Evolutionary conservation across 148 eudicot genomes (phyloP), one percentile per base, ranked within the genome.

Genomic region (Persicaria maculosa): DNA sequence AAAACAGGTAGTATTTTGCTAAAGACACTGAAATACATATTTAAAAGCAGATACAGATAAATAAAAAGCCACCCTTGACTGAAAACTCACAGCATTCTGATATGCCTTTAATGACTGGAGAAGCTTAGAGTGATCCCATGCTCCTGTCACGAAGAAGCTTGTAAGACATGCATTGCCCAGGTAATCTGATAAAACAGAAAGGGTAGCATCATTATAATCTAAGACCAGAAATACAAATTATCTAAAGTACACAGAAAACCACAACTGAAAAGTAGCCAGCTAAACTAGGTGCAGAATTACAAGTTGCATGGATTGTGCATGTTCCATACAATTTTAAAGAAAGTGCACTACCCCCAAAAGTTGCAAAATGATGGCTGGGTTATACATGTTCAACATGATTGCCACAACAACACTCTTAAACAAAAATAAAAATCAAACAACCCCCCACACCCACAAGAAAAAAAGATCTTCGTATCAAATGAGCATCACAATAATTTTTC

Each of bases 141-240:
- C 86, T 77, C 93, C 95, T 57, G 89, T 91, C 74, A 86, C 95
- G 84, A 94, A 94, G 76, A 94, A 93, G 76, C 91, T 86, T 45
- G 93, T 89, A 78, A 91, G 93, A 73, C 88, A 91, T 81, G 95
- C 98, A 87, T 94, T 94, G 59, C 98, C 98, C 9, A 94, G 93
- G 82, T 89, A 91, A 81, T 93, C 97, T 91, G 91, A 19, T 31
- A 53, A 72, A 71, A 31, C 22, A 44, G 15, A 71, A 47, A 71
- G 17, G 73, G 46, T 17, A 14, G 40, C 70, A 65, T 65, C 70
- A 65, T 65, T 20, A 61, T 65, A 20, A 65, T 22, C 40, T 11
- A 62, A 9, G 68, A 15, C 44, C 70, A 11, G 70, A 8, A 59
- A 31, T 40, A 65, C 7, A 65, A 46, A 65, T 40, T 43, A 65